Percentiles rank a stretch among this genome's conserved stretches.
These are phyloP conservation scores for Chaetomium sp. DNA, from an alignment of 2,329 filamentous ascomycete genomes.

Conservation along the genomic window DNA sequence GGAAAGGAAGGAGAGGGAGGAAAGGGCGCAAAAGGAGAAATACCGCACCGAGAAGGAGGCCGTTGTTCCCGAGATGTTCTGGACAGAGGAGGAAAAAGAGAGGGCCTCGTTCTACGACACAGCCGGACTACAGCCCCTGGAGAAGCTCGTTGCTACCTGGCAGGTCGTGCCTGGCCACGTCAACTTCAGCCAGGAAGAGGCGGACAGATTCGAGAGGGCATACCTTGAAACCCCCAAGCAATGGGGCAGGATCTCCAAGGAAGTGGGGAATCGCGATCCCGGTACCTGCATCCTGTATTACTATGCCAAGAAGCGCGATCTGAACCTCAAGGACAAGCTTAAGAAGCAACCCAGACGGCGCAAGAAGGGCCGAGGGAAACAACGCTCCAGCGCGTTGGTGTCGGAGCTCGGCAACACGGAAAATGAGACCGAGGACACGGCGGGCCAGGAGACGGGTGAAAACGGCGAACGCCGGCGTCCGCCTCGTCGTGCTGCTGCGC, in stretches of 20 bases:
- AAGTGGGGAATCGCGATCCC: conserved; percentile 68
- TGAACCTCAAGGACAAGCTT: conserved; percentile 75
- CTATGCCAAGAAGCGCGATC: conserved; percentile 75
- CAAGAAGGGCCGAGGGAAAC: conserved; percentile 61
- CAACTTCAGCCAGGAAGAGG: conserved; percentile 74
- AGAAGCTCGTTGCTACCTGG: conserved; percentile 69
- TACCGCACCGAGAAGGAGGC: conserved; percentile 78
- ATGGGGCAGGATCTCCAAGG: conserved; percentile 75
- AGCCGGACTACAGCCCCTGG: conserved; percentile 65
- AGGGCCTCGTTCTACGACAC: conserved; percentile 64
- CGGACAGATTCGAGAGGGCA: conserved; percentile 69
- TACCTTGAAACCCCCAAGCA: conserved; percentile 80
- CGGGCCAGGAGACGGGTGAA: conserved; percentile 56
- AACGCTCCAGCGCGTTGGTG: conserved; percentile 64
- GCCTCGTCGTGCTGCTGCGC: conserved; percentile 67
- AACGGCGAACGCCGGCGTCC: conserved; percentile 59
- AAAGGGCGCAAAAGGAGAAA: conserved; percentile 65
- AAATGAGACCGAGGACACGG: conserved; percentile 55
- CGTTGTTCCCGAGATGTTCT: conserved; percentile 69
- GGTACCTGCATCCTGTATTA: conserved; percentile 84
- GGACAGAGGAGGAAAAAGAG: conserved; percentile 61
- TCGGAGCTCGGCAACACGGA: conserved; percentile 66
- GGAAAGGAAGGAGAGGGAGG: conserved; percentile 68
- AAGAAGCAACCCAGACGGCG: conserved; percentile 64
- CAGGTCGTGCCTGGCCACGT: conserved; percentile 72